Base-by-base conservation (phyloP, 345 rosid genomes). In the Pistacia vera region DNA sequence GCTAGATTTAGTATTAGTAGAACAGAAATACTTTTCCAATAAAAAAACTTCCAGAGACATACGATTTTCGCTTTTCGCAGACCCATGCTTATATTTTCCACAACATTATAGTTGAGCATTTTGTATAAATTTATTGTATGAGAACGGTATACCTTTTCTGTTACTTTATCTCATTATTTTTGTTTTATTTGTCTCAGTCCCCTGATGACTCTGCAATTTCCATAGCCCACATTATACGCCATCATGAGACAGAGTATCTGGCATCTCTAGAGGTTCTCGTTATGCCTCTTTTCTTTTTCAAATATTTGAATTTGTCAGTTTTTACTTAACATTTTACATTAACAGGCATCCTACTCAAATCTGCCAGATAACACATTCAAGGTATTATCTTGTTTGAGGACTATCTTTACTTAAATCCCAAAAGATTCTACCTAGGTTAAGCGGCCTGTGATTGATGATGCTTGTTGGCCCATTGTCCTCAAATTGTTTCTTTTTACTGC, bases 321-420 rank as follows among this genome's bases (percentile, higher is more conserved):
- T 36, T 10, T 9, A 55, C 56, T 77, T 25, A 25, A 56, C 85
- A 71, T 10, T 51, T 54, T 2, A 10, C 5, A 38, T 67, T 76
- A 72, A 71, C 90, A 96, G 99, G 97, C 85, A 74, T 93, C 97
- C 54, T 94, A 96, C 85, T 90, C 95, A 67, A 90, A 92, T 70
- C 84, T 96, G 81, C 98, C 99, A 6, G 97, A 96, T 81, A 86
- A 91, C 77, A 93, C 99, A 56, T 96, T 96, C 86, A 96, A 96
- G 98, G 99, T 91, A 85, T 46, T 12, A 6, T 44, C 36, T 63
- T 66, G 11, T 71, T 60, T 30, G 20, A 49, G 49, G 58, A 63
- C 30, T 49, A 66, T 70, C 49, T 62, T 13, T 14, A 8, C 25
- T 25, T 25, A 25, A 25, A 25, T 25, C 25, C 25, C 25, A 25